These are phyloP conservation scores for Westerdykella sp. DNA, from an alignment of 2,329 filamentous ascomycete species.

Conservation along the genomic window DNA sequence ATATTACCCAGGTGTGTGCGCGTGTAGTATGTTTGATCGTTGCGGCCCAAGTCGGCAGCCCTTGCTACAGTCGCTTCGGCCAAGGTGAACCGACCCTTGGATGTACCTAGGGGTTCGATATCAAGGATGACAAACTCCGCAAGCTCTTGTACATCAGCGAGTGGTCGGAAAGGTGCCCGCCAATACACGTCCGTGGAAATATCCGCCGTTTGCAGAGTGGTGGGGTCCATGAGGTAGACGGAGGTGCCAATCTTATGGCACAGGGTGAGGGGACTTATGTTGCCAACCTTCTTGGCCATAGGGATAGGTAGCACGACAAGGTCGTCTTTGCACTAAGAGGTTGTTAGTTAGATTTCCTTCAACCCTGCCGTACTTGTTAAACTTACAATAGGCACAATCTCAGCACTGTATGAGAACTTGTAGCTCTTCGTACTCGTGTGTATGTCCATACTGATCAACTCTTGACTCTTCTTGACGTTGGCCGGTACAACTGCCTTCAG, in stretches of 20 bases:
- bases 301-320: slow-evolving; percentile 88
- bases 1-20: slow-evolving; percentile 84
- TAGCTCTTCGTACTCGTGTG: slow-evolving; percentile 88
- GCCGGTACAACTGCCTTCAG: slow-evolving; percentile 74
- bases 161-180: slow-evolving; percentile 75
- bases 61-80: slow-evolving; percentile 84
- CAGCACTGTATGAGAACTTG: slow-evolving; percentile 88
- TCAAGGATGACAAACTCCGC: slow-evolving; percentile 94
- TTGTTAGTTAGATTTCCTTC: slow-evolving; percentile 2
- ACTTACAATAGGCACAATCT: slow-evolving; percentile 70
- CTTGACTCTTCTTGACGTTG: slow-evolving; percentile 75
- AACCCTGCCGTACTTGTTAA: too few species aligned
- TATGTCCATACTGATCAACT: slow-evolving; percentile 87
- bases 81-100: slow-evolving; percentile 75
- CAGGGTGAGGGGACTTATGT: slow-evolving; percentile 78
- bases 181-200: slow-evolving; percentile 80
- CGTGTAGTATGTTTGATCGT: slow-evolving; percentile 82
- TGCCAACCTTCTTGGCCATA: slow-evolving; percentile 78
- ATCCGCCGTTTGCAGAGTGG: slow-evolving; percentile 85
- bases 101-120: slow-evolving; percentile 70
- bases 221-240: slow-evolving; percentile 82
- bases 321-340: slow-evolving; percentile 73
- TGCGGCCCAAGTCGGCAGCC: slow-evolving; percentile 77
- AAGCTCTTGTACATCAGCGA: slow-evolving; percentile 78
- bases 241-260: slow-evolving; percentile 86